Percentiles rank a stretch among this genome's conserved stretches.
Conservation (phyloP, 495 filamentous ascomycete genomes). For the Durotheca rogersii region DNA sequence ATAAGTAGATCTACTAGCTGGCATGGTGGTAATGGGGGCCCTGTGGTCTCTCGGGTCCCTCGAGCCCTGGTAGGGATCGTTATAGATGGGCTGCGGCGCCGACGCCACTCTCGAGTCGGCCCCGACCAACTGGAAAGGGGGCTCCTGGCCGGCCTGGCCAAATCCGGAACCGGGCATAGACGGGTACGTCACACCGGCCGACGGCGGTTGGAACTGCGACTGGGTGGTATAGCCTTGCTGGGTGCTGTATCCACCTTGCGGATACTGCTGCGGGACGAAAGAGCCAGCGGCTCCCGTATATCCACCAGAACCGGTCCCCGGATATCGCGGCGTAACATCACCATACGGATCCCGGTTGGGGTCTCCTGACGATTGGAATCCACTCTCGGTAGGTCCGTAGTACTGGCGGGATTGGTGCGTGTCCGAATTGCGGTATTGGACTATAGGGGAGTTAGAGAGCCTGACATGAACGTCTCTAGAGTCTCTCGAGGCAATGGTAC, state of each 20-base stretch:
- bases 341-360: slow-evolving; percentile 32
- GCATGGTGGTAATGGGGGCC: slow-evolving; percentile 34
- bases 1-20: slow-evolving; percentile 34
- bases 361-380: slow-evolving; percentile 22
- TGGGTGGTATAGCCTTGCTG: slow-evolving; percentile 36
- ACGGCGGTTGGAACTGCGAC: slow-evolving; percentile 22
- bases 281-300: slow-evolving; percentile 38
- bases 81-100: slow-evolving; percentile 29
- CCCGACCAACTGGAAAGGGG: slow-evolving; percentile 34
- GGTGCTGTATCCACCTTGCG: slow-evolving; percentile 36
- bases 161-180: slow-evolving; percentile 26
- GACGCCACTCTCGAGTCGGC: slow-evolving; percentile 31
- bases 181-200: slow-evolving; percentile 20
- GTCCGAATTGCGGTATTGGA: slow-evolving; percentile 54
- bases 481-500: slow-evolving; percentile 57
- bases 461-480: slow-evolving; percentile 51
- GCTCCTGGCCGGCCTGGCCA: slow-evolving; percentile 33
- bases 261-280: slow-evolving; percentile 33
- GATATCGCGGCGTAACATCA: slow-evolving; percentile 38
- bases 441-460: slow-evolving; percentile 59
- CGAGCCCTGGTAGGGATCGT: slow-evolving; percentile 29
- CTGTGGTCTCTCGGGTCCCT: slow-evolving; percentile 36
- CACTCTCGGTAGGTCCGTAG: slow-evolving; percentile 46
- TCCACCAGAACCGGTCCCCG: slow-evolving; percentile 39
- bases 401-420: slow-evolving; percentile 54